These are phyloP conservation scores for Spergularia bocconei DNA, from an alignment of 148 eudicot species.

Conservation along the genomic window DNA sequence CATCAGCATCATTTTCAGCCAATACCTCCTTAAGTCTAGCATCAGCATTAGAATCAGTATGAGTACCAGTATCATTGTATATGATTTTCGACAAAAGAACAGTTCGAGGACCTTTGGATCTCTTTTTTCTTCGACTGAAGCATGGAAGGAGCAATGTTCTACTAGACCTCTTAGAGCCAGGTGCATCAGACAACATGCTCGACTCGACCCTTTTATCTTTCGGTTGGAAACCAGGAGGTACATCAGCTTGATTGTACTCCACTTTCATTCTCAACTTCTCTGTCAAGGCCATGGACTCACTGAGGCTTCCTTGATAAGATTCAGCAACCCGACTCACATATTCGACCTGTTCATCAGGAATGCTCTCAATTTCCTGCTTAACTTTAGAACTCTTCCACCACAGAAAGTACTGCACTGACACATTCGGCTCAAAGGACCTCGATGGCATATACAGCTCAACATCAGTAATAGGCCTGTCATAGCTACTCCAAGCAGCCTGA, in stretches of 20 bases:
- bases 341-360: background rate
- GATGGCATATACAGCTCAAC: slow-evolving; percentile 33
- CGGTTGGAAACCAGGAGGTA: slow-evolving; percentile 36
- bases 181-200: slow-evolving; percentile 2
- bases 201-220: slow-evolving; percentile 5
- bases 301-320: background rate
- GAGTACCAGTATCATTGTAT: background rate
- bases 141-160: too few species aligned
- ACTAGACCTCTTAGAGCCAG: slow-evolving; percentile 5
- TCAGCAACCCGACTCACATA: too few species aligned
- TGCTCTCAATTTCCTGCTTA: background rate
- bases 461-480: slow-evolving; percentile 24
- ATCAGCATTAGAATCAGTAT: background rate
- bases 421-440: slow-evolving; percentile 27
- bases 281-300: background rate
- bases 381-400: slow-evolving; percentile 35
- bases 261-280: slow-evolving; percentile 16
- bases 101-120: background rate
- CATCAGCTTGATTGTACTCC: slow-evolving; percentile 22
- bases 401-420: slow-evolving; percentile 32
- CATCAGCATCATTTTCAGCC: slow-evolving; percentile 17
- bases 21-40: background rate
- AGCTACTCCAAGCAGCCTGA: slow-evolving; percentile 25
- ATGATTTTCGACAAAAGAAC: background rate
- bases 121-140: too few species aligned